Conservation (phyloP, 306 rosid genomes). For the Cucurbita moschata region DNA sequence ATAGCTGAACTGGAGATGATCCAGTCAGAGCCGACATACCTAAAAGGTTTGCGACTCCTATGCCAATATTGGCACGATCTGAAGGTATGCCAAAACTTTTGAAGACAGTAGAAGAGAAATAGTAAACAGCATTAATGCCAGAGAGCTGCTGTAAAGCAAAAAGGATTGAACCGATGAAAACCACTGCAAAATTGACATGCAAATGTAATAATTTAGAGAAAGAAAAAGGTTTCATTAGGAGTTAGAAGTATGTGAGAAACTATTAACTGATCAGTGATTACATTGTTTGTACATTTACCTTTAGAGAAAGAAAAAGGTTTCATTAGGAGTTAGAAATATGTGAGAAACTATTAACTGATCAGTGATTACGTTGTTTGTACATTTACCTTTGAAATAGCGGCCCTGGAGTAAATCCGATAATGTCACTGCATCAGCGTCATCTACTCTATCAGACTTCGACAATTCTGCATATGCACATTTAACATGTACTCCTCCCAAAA, state of each 20-base stretch:
- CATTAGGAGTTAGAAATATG: neutral
- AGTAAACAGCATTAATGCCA: constrained; percentile 93
- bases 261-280: neutral
- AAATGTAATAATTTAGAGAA: constrained; percentile 7
- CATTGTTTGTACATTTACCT: constrained; percentile 22
- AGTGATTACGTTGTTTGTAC: neutral
- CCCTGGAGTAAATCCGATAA: constrained; percentile 64
- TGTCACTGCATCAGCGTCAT: constrained; percentile 48
- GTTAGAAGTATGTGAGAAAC: neutral
- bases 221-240: neutral
- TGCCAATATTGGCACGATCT: constrained; percentile 59
- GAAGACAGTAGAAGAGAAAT: constrained; percentile 94
- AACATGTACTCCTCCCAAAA: constrained; percentile 71
- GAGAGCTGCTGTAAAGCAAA: constrained; percentile 99
- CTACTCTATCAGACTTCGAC: constrained; percentile 62
- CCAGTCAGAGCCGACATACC: constrained; percentile 32
- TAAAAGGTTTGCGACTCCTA: constrained; percentile 64
- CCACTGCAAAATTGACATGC: constrained; percentile 66
- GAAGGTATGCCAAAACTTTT: constrained; percentile 91
- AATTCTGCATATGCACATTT: constrained; percentile 64
- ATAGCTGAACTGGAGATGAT: neutral
- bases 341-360: neutral
- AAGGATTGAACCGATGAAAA: constrained; percentile 97
- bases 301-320: neutral
- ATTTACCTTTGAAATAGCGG: constrained; percentile 64